A percentile compares a stretch with the other conserved stretches of the same genome.
These are phyloP conservation scores for Suillus cothurnatus DNA, from an alignment of 768 basidiomycete genomes.

Conservation along the genomic window DNA sequence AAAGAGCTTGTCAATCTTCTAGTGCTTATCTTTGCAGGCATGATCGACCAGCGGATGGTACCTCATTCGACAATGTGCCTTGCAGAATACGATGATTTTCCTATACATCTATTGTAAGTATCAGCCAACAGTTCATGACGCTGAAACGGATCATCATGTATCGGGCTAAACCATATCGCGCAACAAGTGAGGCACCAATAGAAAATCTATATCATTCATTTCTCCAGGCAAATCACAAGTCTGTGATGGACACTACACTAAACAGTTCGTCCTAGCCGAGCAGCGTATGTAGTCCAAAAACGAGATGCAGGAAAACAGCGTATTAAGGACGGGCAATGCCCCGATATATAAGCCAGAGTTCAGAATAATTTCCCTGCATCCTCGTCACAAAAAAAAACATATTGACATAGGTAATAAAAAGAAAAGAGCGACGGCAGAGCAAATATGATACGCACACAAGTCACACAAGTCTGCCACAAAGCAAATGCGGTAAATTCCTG, in stretches of 20 bases:
- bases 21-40: background rate
- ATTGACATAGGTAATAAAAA: conserved; percentile 1
- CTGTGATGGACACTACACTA: background rate
- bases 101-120: background rate
- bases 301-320: background rate
- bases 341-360: background rate
- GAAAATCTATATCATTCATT: background rate
- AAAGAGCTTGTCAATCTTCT: background rate
- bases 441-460: background rate
- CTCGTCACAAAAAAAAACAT: background rate
- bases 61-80: background rate
- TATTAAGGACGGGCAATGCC: background rate
- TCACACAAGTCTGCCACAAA: background rate
- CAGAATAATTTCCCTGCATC: background rate
- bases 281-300: background rate
- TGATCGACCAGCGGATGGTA: background rate
- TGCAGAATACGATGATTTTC: background rate
- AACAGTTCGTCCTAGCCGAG: conserved; percentile 1
- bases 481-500: background rate
- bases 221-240: background rate
- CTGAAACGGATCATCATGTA: background rate
- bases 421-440: background rate
- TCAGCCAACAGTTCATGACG: background rate
- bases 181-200: background rate
- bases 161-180: background rate